Conservation (phyloP, 176 grass and related monocot genomes). For the maize (Zea mays) region DNA sequence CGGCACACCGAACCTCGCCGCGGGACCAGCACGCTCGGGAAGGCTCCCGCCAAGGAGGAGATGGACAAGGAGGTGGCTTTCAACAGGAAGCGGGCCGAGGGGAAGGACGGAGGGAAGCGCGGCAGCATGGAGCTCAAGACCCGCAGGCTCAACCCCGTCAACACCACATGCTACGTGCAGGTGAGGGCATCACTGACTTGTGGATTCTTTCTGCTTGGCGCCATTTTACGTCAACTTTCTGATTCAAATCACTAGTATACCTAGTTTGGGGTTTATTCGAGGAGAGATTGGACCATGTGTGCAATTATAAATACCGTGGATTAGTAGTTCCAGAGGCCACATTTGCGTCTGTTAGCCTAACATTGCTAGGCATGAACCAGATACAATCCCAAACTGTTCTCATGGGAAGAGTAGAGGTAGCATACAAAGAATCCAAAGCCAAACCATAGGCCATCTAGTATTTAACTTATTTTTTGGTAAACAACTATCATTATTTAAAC, state of each 20-base stretch:
- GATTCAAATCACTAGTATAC: not conserved
- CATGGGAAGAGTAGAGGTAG: not conserved
- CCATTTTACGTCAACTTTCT: not conserved
- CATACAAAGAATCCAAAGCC: not conserved
- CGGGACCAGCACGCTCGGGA: constrained; percentile 52
- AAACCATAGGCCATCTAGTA: not conserved
- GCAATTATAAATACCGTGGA: not conserved
- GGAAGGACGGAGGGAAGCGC: constrained; percentile 60
- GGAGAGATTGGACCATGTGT: not conserved
- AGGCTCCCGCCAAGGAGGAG: constrained; percentile 36
- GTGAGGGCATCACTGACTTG: constrained; percentile 15
- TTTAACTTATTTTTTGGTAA: not conserved
- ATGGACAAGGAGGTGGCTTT: constrained; percentile 52
- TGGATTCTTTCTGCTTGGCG: not conserved
- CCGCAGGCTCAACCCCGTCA: constrained; percentile 89
- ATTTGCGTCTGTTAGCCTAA: not conserved
- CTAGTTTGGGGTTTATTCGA: not conserved
- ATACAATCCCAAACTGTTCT: not conserved
- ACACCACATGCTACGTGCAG: constrained; percentile 89
- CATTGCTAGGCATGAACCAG: not conserved
- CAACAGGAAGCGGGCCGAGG: constrained; percentile 76
- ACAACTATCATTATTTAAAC: not conserved
- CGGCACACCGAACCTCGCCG: constrained; percentile 38
- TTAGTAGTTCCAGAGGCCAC: not conserved
- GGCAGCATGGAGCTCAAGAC: constrained; percentile 73